phyloP scores from a whole-genome alignment of 148 eudicot species.

The Camellia lanceoleosa region DNA sequence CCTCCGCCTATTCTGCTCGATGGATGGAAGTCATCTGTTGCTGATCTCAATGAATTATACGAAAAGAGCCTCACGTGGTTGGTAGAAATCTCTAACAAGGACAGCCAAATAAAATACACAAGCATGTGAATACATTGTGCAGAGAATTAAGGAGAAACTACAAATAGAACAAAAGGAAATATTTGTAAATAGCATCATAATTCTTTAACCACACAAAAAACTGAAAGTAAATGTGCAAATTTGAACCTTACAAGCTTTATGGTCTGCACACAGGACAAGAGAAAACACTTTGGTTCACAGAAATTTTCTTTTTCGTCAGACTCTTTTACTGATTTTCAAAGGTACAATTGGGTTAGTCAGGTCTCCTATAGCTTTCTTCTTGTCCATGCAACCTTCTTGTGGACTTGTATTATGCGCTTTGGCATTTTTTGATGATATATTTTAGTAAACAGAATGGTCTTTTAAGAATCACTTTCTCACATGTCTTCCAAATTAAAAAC shows the following conservation, averaged over 20 bases:
- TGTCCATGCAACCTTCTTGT: too few species aligned
- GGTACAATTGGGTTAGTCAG: too few species aligned
- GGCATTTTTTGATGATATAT: too few species aligned
- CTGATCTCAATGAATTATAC: slow-evolving; percentile 48
- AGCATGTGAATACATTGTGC: neutral
- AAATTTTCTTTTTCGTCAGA: too few species aligned
- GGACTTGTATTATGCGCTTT: too few species aligned
- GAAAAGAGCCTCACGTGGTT: slow-evolving; percentile 39
- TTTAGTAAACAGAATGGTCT: too few species aligned
- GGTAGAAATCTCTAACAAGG: slow-evolving; percentile 33
- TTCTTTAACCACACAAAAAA: neutral
- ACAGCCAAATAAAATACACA: neutral
- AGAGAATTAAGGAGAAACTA: neutral
- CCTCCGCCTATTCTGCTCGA: slow-evolving; percentile 50
- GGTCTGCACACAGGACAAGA: neutral
- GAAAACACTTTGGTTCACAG: too few species aligned
- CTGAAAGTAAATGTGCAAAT: neutral
- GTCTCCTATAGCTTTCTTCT: too few species aligned
- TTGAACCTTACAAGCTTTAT: neutral
- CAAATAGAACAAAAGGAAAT: too few species aligned
- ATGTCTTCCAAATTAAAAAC: too few species aligned
- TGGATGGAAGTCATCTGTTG: slow-evolving; percentile 46
- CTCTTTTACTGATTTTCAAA: too few species aligned
- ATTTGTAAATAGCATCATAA: neutral
- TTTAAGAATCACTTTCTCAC: too few species aligned